A percentile compares a stretch with the other conserved stretches of the same genome.
phyloP scores from a whole-genome alignment of 2,329 filamentous ascomycete genomes.

The Lachnellula arida region DNA sequence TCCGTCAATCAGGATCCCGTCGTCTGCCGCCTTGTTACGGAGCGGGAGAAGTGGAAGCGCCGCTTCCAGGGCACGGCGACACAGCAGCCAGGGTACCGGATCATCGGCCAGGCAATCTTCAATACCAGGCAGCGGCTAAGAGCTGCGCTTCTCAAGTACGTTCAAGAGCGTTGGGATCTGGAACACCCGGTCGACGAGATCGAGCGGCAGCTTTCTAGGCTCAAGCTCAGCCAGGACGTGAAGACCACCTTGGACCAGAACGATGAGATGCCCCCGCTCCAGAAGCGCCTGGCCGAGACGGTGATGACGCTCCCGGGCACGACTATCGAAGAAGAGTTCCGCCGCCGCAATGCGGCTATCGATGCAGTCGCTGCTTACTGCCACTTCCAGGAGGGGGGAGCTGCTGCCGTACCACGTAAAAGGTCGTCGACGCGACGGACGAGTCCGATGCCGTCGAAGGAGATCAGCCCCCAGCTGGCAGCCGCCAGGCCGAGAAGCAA shows the following conservation, averaged over 20 bases:
- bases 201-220: conserved; percentile 16
- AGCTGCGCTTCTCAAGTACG: conserved; percentile 14
- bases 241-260: conserved; percentile 16
- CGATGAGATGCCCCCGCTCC: conserved; percentile 21
- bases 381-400: conserved; percentile 15
- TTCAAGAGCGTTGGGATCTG: conserved; percentile 13
- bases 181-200: conserved; percentile 19
- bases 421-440: too few relatives aligned
- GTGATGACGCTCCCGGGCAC: conserved; percentile 26
- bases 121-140: conserved; percentile 13
- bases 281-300: conserved; percentile 27
- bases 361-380: conserved; percentile 27
- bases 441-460: conserved; percentile 13
- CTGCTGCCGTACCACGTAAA: conserved; percentile 11
- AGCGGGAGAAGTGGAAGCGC: conserved; percentile 16
- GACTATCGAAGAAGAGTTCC: conserved; percentile 16
- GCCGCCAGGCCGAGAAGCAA: conserved; percentile 20
- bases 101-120: conserved; percentile 11
- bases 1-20: conserved; percentile 17
- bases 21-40: conserved; percentile 12
- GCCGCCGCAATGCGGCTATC: conserved; percentile 25
- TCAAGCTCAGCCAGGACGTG: conserved; percentile 11
- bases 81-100: conserved; percentile 11
- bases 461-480: conserved; percentile 15
- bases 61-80: conserved; percentile 12